A percentile compares a stretch with the other conserved stretches of the same genome.
Conservation (phyloP, 495 filamentous ascomycete species). For the Penicillium angulare region DNA sequence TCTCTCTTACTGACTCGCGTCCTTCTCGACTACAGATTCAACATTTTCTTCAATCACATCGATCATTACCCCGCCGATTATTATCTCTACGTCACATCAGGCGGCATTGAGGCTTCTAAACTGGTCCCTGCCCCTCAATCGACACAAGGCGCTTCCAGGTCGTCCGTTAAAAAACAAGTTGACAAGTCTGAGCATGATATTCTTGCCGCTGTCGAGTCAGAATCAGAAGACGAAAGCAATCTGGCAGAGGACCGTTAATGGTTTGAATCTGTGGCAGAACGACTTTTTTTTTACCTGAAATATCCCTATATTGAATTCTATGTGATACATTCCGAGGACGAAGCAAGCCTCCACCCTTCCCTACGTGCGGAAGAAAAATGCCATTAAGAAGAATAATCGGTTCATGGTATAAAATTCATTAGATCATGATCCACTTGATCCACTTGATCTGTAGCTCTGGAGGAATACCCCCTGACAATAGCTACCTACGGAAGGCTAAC, state of each 20-base stretch:
- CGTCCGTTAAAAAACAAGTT: neutral
- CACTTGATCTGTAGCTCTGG: too few species aligned
- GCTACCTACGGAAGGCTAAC: too few species aligned
- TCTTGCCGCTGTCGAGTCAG: conserved; percentile 33
- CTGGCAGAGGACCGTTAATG: conserved; percentile 19
- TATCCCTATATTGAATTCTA: neutral
- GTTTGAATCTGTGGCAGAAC: too few species aligned
- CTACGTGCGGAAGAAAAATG: too few species aligned
- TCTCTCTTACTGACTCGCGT: neutral
- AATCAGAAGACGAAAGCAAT: conserved; percentile 29
- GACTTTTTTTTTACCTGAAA: neutral
- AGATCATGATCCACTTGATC: too few species aligned
- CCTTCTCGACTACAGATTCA: conserved; percentile 53
- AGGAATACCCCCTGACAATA: too few species aligned
- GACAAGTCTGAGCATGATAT: conserved; percentile 27
- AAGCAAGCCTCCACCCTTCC: too few species aligned
- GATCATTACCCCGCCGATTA: conserved; percentile 70
- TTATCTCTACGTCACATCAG: conserved; percentile 75
- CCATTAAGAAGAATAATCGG: neutral
- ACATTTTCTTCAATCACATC: conserved; percentile 79
- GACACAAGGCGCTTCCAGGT: too few species aligned
- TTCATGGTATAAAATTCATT: too few species aligned
- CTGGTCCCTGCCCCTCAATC: conserved; percentile 17
- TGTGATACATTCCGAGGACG: neutral
- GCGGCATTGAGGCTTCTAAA: conserved; percentile 56